Percentiles rank a stretch among this genome's conserved stretches.
Evolutionary conservation across 345 rosid species (phyloP).

Genomic region (Leavenworthia alabamica): DNA sequence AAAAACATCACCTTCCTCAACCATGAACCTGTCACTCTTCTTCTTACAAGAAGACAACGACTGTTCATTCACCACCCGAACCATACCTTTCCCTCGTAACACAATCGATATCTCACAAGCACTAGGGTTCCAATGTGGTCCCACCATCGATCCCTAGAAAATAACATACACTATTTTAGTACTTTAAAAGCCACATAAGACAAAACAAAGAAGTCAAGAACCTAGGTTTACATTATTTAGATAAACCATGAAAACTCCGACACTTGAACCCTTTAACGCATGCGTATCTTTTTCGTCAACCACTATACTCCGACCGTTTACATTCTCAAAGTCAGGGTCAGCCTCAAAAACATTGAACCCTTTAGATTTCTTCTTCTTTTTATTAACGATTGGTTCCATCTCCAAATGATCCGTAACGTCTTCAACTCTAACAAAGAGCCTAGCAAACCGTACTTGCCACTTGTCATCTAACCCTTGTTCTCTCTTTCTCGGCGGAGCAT

Average conservation of each 20-base stretch:
- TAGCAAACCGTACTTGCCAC: slow-evolving; percentile 31
- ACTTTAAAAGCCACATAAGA: background rate
- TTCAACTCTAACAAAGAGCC: slow-evolving; percentile 28
- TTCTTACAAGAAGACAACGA: slow-evolving; percentile 25
- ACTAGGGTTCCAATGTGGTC: slow-evolving; percentile 86
- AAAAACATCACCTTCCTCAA: slow-evolving; percentile 68
- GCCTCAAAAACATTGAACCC: slow-evolving; percentile 46
- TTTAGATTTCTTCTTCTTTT: slow-evolving; percentile 16
- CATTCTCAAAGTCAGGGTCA: slow-evolving; percentile 55
- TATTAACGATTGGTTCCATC: slow-evolving; percentile 10
- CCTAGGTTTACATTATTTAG: slow-evolving; percentile 35
- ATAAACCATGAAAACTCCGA: slow-evolving; percentile 67
- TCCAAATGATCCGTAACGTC: slow-evolving; percentile 21
- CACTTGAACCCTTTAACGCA: slow-evolving; percentile 34
- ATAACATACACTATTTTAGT: background rate
- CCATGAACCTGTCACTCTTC: slow-evolving; percentile 49
- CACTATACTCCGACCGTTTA: slow-evolving; percentile 52
- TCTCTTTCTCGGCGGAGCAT: slow-evolving; percentile 22
- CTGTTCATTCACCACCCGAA: slow-evolving; percentile 46
- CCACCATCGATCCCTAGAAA: slow-evolving; percentile 84
- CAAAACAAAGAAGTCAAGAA: background rate
- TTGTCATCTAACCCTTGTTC: background rate
- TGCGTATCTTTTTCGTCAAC: slow-evolving; percentile 35
- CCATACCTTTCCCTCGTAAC: slow-evolving; percentile 66
- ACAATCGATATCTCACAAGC: slow-evolving; percentile 69